Percentiles rank a stretch among this genome's conserved stretches.
Conservation (phyloP, 495 filamentous ascomycete genomes). For the Podospora bellae-mahoneyi region DNA sequence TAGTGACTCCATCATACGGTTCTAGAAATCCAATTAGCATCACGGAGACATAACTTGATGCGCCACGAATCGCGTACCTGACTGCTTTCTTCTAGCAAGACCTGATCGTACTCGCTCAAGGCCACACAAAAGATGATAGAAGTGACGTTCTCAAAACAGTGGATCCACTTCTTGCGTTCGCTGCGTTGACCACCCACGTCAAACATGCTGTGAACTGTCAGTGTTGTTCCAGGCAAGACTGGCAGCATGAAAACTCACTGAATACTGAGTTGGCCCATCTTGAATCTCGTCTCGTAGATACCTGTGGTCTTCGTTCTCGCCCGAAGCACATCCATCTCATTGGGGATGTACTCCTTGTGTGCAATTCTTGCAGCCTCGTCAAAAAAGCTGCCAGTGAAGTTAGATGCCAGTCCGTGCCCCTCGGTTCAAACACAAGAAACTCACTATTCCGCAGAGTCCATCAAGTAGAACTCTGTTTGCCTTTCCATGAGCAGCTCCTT, state of each 20-base stretch:
- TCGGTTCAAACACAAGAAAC: constrained; percentile 31
- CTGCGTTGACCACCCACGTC: constrained; percentile 96
- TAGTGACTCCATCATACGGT: constrained; percentile 98
- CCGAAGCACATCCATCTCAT: constrained; percentile 88
- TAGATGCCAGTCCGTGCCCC: background rate
- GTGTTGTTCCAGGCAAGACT: constrained; percentile 17
- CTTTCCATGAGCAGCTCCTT: constrained; percentile 84
- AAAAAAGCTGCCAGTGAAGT: constrained; percentile 68
- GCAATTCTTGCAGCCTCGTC: constrained; percentile 86
- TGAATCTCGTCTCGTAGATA: constrained; percentile 97
- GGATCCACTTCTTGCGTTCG: constrained; percentile 99
- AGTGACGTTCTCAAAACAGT: constrained; percentile 99
- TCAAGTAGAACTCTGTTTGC: constrained; percentile 96
- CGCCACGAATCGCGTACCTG: constrained; percentile 57
- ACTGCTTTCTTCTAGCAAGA: constrained; percentile 92
- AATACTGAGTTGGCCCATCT: constrained; percentile 97
- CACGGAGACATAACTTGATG: background rate
- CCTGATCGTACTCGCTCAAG: constrained; percentile 97
- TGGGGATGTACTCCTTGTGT: constrained; percentile 79
- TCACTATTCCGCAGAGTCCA: constrained; percentile 99
- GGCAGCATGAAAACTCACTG: constrained; percentile 61
- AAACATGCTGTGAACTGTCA: constrained; percentile 74
- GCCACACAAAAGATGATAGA: constrained; percentile 99
- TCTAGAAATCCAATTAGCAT: constrained; percentile 51
- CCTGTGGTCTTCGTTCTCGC: constrained; percentile 98